These are phyloP conservation scores for Mycosarcoma maydis DNA, from an alignment of 1,284 basidiomycete species.

Conservation along the genomic window DNA sequence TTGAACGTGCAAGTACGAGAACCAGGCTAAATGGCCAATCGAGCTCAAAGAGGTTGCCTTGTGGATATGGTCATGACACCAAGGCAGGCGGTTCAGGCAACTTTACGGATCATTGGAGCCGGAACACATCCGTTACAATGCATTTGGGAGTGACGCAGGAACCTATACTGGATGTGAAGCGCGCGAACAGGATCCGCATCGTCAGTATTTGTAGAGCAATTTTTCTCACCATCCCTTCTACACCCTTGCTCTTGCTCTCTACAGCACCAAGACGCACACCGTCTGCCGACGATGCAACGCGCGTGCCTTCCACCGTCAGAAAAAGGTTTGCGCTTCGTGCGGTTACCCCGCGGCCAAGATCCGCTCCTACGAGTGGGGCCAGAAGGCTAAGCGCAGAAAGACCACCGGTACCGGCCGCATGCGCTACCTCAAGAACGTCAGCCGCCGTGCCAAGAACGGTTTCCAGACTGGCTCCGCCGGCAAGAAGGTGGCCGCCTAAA, in stretches of 20 bases:
- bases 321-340: conserved; percentile 96
- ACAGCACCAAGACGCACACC: conserved; percentile 97
- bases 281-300: conserved; percentile 82
- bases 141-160: neutral
- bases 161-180: too few relatives aligned
- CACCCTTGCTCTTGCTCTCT: neutral
- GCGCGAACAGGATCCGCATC: neutral
- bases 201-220: too few relatives aligned
- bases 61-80: too few relatives aligned
- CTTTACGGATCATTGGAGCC: too few relatives aligned
- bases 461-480: conserved; percentile 71
- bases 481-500: conserved; percentile 64
- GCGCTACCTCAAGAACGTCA: conserved; percentile 82
- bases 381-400: conserved; percentile 99
- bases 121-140: too few relatives aligned
- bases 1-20: too few relatives aligned
- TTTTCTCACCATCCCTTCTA: conserved; percentile 19
- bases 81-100: too few relatives aligned
- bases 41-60: too few relatives aligned
- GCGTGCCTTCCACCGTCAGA: conserved; percentile 93
- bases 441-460: conserved; percentile 80
- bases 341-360: conserved; percentile 96
- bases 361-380: conserved; percentile 96
- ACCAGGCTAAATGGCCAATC: too few relatives aligned
- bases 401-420: conserved; percentile 96